phyloP scores from a whole-genome alignment of 129 eudicot genomes.

The Flaveria linearis region DNA sequence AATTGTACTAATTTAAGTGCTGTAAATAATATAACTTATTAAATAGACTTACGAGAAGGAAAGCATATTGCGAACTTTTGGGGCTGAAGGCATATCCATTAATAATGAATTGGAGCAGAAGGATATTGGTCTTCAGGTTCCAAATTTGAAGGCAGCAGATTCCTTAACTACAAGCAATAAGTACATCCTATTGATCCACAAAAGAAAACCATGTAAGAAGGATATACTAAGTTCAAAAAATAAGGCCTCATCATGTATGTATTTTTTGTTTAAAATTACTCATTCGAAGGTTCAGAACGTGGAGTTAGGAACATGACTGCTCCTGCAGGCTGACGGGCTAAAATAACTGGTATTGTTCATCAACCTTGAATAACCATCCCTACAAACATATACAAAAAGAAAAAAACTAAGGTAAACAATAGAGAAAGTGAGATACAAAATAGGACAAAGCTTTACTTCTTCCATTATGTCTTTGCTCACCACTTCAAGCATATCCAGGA shows the following conservation, averaged over 20 bases:
- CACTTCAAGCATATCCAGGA: conserved; percentile 98
- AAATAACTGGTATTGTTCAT: conserved; percentile 89
- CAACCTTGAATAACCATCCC: conserved; percentile 67
- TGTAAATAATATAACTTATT: too few species aligned
- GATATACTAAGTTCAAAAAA: too few species aligned
- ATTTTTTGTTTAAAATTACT: too few species aligned
- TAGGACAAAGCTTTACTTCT: conserved; percentile 43
- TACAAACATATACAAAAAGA: conserved; percentile 53
- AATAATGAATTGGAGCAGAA: background rate
- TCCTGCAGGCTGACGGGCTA: too few species aligned
- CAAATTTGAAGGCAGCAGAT: too few species aligned
- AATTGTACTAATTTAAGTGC: too few species aligned
- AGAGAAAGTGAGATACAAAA: background rate
- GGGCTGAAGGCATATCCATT: background rate
- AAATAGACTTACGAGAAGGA: background rate
- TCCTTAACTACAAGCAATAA: too few species aligned
- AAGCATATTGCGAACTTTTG: background rate
- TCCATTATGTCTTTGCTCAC: conserved; percentile 98
- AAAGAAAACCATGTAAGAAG: too few species aligned
- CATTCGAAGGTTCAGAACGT: too few species aligned
- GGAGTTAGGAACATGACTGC: too few species aligned
- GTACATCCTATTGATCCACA: too few species aligned
- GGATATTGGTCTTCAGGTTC: background rate
- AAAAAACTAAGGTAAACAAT: conserved; percentile 2
- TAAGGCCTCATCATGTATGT: too few species aligned